Evolutionary conservation across 2,329 filamentous ascomycete genomes (phyloP).

Genomic region (Fusarium tjaetaba): DNA sequence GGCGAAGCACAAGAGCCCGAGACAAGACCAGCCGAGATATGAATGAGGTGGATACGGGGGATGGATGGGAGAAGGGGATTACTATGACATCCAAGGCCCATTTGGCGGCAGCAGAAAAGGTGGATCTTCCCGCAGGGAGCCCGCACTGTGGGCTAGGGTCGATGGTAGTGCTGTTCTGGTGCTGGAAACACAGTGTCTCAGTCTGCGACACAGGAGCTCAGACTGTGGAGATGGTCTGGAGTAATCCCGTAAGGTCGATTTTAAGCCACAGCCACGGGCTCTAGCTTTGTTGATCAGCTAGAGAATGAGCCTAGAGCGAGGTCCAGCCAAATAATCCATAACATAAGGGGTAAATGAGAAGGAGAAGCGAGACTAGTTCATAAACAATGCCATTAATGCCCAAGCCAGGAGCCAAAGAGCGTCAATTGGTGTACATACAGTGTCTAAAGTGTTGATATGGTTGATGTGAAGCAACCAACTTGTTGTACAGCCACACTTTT

Average conservation of each 20-base stretch:
- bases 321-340: conserved; percentile 11
- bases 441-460: conserved; percentile 9
- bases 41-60: conserved; percentile 18
- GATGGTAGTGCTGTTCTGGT: neutral
- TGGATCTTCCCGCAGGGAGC: conserved; percentile 6
- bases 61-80: conserved; percentile 41
- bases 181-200: conserved; percentile 33
- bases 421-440: conserved; percentile 20
- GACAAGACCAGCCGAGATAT: conserved; percentile 26
- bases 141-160: conserved; percentile 36
- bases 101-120: conserved; percentile 25
- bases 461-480: neutral
- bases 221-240: conserved; percentile 38
- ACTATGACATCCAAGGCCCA: conserved; percentile 40
- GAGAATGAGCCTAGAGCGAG: conserved; percentile 17
- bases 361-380: conserved; percentile 20
- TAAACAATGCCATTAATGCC: conserved; percentile 3
- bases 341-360: conserved; percentile 41
- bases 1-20: conserved; percentile 32
- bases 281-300: conserved; percentile 32
- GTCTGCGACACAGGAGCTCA: neutral
- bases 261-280: conserved; percentile 29
- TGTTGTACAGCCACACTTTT: conserved; percentile 30
- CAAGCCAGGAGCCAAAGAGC: neutral
- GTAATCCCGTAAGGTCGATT: conserved; percentile 10